A percentile compares a stretch with the other conserved stretches of the same genome.
Evolutionary conservation across 805 yeast species (phyloP).

Genomic region (Wickerhamiella parazyma): DNA sequence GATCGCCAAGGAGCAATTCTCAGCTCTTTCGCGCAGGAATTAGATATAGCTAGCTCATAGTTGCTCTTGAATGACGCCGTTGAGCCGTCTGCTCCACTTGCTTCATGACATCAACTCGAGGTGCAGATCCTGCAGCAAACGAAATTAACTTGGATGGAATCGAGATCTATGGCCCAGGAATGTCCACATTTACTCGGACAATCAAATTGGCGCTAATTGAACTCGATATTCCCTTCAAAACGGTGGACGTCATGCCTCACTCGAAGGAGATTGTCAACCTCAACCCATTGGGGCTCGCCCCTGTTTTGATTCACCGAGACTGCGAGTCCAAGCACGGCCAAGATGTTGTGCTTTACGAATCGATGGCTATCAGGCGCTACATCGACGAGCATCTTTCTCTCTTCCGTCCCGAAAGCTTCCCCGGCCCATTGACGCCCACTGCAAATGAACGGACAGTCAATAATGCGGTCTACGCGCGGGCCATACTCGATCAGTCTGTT

Average conservation of each 20-base stretch:
- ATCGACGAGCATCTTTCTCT: neutral
- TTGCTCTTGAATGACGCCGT: neutral
- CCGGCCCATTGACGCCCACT: neutral
- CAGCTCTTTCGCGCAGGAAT: slow-evolving; percentile 3
- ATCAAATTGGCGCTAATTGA: neutral
- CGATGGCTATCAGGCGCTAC: neutral
- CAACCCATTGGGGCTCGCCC: neutral
- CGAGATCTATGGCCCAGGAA: neutral
- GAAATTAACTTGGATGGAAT: neutral
- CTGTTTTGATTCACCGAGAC: neutral
- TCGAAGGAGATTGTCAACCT: neutral
- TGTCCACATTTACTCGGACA: neutral
- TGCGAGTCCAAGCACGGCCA: neutral
- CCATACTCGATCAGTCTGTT: neutral
- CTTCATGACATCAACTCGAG: neutral
- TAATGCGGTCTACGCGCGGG: neutral
- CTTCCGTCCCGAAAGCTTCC: neutral
- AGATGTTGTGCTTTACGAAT: neutral
- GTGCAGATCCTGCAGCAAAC: neutral
- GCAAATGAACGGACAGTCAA: neutral
- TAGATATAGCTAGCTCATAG: slow-evolving; percentile 1
- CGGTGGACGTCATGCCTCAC: neutral
- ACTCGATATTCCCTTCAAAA: neutral
- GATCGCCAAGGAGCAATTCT: neutral
- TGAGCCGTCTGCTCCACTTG: neutral